Base-by-base conservation (phyloP, 805 yeast genomes). In the Pichia californica region DNA sequence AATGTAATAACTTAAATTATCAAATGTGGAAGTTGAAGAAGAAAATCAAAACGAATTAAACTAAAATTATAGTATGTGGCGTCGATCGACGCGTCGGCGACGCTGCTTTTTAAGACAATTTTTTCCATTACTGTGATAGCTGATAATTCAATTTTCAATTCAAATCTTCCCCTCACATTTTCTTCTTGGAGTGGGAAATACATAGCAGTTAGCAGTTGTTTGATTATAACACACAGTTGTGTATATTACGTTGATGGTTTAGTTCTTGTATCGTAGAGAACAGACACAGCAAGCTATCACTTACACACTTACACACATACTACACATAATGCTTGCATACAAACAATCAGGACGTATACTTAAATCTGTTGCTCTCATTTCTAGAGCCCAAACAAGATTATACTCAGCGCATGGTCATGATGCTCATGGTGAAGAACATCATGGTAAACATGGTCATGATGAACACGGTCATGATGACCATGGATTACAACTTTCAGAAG, bases 401-500 rank as follows among this genome's bases (percentile, higher is more conserved):
- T 51, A 50, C 27, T 51, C 54, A n/a, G 31, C 54, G 10, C 38
- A 38, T 27, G 38, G 41, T 31, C 40, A 46, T 28, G 46, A 42
- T 16, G 31, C 54, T 13, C 38, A 38, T 27, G 38, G 41, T 31
- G 42, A 46, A 28, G 46, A 42, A 8, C 44, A 43, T 13, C 31
- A 33, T 23, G 41, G 37, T 18, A 40, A 48, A 38, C 44, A 45
- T 36, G 5, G 23, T 20, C 23, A 19, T 23, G 49, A 42, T 9
- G 57, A 45, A 11, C 50, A 50, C 19, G 46, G 34, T 13, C 44
- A 48, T 20, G 45, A 37, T n/a, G 41, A 44, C n/a, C 55, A 54
- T 43, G 54, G 51, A 18, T 37, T 46, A 6, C 53, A 52, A 28
- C 31, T 58, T 10, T 53, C 58, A 3, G 62, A 58, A 35, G 49